Base-by-base conservation (phyloP, 2,329 filamentous ascomycete species). In the Drechmeria coniospora region DNA sequence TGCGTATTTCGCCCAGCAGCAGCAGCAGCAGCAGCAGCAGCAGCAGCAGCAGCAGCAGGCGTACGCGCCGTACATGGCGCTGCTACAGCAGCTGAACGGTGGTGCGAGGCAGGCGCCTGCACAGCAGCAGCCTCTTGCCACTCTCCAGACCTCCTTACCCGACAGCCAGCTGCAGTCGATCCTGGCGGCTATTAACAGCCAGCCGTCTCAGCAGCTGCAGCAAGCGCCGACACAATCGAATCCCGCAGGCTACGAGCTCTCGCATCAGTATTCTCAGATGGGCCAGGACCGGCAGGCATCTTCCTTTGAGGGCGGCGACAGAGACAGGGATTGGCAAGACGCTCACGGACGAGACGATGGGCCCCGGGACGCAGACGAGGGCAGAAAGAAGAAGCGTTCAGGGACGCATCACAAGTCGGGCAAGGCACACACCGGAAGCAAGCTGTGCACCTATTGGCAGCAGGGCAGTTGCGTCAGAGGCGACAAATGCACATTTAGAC, bases 401-500 rank as follows among this genome's bases (percentile, higher is more conserved):
- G 46, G 56, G 19, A 49, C 51, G 16, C 51, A 49, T 7, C 57
- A 61, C 33, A 53, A 59, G 32, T 53, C 56, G 12, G 54, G 50
- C 35, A 65, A 61, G 33, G 61, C 64, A 10, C 56, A 73, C 10
- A 70, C 73, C 26, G 70, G 73, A 30, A 78, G 74, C 23, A 73
- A 78, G 43, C 63, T 74, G 5, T 82, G 78, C 48, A 65, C 65
- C 13, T 83, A 80, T 48, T 82, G 63, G 60, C 63, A 68, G 32
- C 68, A 78, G 44, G 77, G 77, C 10, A 74, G 74, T 44, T 82
- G 78, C 51, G 70, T 68, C 6, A 75, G 80, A 45, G 78, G 78
- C 14, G 74, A 77, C 20, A 72, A 73, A 42, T 82, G 78, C 54
- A 81, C 77, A 2, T 83, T 77, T 49, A 64, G 76, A 31, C 78